Percentiles rank a stretch among this genome's conserved stretches.
phyloP scores from a whole-genome alignment of 805 yeast genomes.

The Kuraishia borneana region DNA sequence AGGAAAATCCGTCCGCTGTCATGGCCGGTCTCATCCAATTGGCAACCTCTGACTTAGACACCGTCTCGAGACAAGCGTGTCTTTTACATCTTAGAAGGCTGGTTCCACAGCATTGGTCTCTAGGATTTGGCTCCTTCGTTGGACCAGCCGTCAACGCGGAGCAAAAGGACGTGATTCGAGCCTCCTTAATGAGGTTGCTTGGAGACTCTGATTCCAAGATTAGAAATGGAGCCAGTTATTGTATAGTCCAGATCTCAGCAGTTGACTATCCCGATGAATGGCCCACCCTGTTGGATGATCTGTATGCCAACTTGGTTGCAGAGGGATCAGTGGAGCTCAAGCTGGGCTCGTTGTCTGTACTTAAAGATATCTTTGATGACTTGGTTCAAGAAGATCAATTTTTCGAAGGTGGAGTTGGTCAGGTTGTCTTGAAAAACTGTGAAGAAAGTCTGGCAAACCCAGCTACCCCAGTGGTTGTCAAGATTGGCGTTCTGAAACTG shows the following conservation, averaged over 20 bases:
- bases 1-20: conserved; percentile 36
- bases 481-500: conserved; percentile 36
- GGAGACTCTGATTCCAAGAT: conserved; percentile 44
- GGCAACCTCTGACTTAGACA: conserved; percentile 18
- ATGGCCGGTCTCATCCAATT: conserved; percentile 30
- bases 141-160: conserved; percentile 54
- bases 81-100: conserved; percentile 56
- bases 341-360: conserved; percentile 45
- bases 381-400: conserved; percentile 79
- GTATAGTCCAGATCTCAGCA: conserved; percentile 74
- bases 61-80: conserved; percentile 46
- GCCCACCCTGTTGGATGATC: conserved; percentile 53
- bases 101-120: conserved; percentile 71
- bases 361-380: conserved; percentile 78
- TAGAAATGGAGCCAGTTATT: conserved; percentile 56
- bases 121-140: conserved; percentile 64
- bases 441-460: conserved; percentile 24
- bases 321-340: conserved; percentile 17
- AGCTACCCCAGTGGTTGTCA: conserved; percentile 22
- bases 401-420: conserved; percentile 63
- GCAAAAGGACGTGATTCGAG: conserved; percentile 40
- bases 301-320: conserved; percentile 31
- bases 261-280: conserved; percentile 94
- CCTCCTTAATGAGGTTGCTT: conserved; percentile 35
- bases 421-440: conserved; percentile 39